Evolutionary conservation across 1,139 yeast genomes (phyloP).

Genomic region (Kodamaea alishanica): DNA sequence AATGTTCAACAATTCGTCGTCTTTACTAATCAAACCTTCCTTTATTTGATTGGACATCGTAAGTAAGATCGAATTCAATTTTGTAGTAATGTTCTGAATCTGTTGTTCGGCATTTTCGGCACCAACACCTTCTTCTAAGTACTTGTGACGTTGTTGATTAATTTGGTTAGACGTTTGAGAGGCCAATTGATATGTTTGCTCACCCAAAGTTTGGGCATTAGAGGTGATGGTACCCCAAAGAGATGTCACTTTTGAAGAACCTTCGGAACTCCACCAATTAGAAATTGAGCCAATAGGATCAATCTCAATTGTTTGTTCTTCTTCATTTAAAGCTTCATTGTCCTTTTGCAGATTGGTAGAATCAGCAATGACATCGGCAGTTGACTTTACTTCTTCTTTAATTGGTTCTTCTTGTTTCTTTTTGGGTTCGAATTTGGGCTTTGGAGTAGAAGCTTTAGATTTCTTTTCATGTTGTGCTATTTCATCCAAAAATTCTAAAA

Average conservation of each 20-base stretch:
- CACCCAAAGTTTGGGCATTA: slow-evolving; percentile 41
- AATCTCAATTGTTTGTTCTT: slow-evolving; percentile 24
- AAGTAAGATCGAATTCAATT: slow-evolving; percentile 34
- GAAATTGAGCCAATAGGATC: slow-evolving; percentile 72
- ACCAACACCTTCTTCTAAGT: slow-evolving; percentile 24
- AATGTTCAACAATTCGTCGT: slow-evolving; percentile 46
- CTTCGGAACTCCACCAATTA: slow-evolving; percentile 79
- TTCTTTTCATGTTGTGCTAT: slow-evolving; percentile 51
- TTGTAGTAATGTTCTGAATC: slow-evolving; percentile 26
- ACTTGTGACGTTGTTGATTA: slow-evolving; percentile 40
- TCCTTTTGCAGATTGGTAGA: not conserved
- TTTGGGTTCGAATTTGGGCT: slow-evolving; percentile 26
- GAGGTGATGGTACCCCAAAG: slow-evolving; percentile 59
- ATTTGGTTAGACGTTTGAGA: slow-evolving; percentile 42
- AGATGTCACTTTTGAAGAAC: slow-evolving; percentile 69
- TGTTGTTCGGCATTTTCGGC: slow-evolving; percentile 25
- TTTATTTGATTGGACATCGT: slow-evolving; percentile 42
- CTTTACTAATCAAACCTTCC: slow-evolving; percentile 70
- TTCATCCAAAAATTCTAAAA: slow-evolving; percentile 84
- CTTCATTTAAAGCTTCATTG: slow-evolving; percentile 6
- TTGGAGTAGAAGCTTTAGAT: slow-evolving; percentile 20
- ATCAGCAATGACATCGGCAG: slow-evolving; percentile 1
- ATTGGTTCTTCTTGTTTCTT: slow-evolving; percentile 14
- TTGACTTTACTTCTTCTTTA: slow-evolving; percentile 10
- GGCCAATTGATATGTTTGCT: slow-evolving; percentile 44